Conservation (phyloP, 352 stramenopile species). For the Pythium folliculosum region DNA sequence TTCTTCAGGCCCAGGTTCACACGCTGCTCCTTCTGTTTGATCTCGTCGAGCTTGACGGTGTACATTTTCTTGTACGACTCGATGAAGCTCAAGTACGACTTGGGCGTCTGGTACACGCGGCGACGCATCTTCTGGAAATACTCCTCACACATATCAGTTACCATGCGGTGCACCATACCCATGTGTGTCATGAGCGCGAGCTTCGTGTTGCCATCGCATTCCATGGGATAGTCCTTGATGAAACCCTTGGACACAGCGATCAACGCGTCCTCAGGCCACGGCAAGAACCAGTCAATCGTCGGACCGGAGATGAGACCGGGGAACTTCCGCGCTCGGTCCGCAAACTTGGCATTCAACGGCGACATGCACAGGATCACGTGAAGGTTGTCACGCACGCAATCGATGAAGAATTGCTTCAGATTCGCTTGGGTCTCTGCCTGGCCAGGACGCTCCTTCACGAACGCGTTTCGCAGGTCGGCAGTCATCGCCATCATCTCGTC, state of each 20-base stretch:
- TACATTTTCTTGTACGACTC: slow-evolving; percentile 99
- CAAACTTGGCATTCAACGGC: slow-evolving; percentile 98
- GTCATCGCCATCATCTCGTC: slow-evolving; percentile 99
- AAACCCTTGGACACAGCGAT: slow-evolving; percentile 97
- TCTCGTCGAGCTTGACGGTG: slow-evolving; percentile 90
- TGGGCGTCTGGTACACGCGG: slow-evolving; percentile 98
- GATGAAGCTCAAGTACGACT: slow-evolving; percentile 99
- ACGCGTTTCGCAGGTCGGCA: slow-evolving; percentile 93
- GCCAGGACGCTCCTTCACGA: slow-evolving; percentile 93
- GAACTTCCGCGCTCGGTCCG: slow-evolving; percentile 96
- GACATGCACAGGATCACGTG: slow-evolving; percentile 99
- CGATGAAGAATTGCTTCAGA: slow-evolving; percentile 98
- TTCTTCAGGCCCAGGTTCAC: slow-evolving; percentile 98
- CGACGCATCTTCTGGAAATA: slow-evolving; percentile 98
- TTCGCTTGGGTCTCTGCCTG: slow-evolving; percentile 96
- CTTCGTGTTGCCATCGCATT: slow-evolving; percentile 88
- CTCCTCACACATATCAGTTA: slow-evolving; percentile 97
- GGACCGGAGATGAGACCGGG: slow-evolving; percentile 95
- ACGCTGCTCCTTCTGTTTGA: slow-evolving; percentile 96
- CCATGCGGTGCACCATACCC: slow-evolving; percentile 97
- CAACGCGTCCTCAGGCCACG: slow-evolving; percentile 98
- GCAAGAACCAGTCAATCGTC: slow-evolving; percentile 99
- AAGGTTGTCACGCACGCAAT: slow-evolving; percentile 97
- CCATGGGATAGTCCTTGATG: slow-evolving; percentile 96
- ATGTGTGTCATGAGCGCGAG: slow-evolving; percentile 96